Evolutionary conservation across 2,329 filamentous ascomycete genomes (phyloP).

Genomic region (Fusarium transvaalense): DNA sequence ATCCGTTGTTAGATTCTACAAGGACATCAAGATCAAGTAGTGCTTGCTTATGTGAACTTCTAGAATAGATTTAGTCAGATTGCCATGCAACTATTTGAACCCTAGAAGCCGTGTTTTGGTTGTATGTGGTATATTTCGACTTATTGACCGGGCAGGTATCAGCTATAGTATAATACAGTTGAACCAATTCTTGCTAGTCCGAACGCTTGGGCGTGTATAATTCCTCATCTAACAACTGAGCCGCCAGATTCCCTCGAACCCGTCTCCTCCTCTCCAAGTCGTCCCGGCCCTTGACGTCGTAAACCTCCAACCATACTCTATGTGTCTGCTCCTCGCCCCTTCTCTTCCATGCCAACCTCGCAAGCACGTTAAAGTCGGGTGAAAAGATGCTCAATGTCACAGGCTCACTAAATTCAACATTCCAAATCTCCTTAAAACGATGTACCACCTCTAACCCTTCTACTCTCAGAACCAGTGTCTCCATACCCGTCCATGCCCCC

Average conservation of each 20-base stretch:
- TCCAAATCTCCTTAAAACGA: background rate
- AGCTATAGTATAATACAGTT: no score
- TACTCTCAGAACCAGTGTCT: background rate
- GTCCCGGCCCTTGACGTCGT: background rate
- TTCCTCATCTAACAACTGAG: no score
- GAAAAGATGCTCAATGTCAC: background rate
- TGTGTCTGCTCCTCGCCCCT: background rate
- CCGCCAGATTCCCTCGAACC: background rate
- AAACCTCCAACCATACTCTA: background rate
- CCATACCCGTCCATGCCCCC: background rate
- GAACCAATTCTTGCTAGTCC: no score
- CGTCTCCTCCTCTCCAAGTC: background rate
- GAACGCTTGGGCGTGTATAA: no score
- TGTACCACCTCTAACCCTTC: background rate
- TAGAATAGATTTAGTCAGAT: no score
- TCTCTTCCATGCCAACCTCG: background rate
- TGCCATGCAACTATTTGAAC: no score
- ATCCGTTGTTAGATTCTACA: no score
- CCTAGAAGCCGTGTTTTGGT: no score
- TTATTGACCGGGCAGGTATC: no score
- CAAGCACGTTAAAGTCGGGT: background rate
- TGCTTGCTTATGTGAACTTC: no score
- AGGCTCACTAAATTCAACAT: background rate
- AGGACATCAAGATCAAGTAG: no score
- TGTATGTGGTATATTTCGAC: no score